Evolutionary conservation across 805 yeast genomes (phyloP).

Genomic region (Candida multigemmis): DNA sequence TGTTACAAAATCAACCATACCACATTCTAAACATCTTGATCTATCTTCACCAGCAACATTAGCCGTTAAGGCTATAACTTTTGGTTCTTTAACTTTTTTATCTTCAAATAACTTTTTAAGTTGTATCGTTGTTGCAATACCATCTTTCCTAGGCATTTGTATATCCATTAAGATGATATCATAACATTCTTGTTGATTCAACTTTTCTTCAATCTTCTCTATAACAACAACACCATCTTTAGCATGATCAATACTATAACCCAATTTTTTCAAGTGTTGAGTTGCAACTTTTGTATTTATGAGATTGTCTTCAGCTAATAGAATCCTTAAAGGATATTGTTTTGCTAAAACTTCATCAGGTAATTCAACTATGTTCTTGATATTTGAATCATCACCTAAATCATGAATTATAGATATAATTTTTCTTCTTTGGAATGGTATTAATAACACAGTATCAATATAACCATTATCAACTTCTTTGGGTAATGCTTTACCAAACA

Average conservation of each 20-base stretch:
- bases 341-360: constrained; percentile 2
- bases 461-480: constrained; percentile 10
- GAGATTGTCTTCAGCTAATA: constrained; percentile 49
- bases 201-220: constrained; percentile 19
- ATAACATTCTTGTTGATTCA: constrained; percentile 22
- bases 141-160: constrained; percentile 50
- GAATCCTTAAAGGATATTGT: constrained; percentile 33
- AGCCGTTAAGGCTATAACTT: constrained; percentile 40
- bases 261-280: constrained; percentile 39
- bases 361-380: background rate
- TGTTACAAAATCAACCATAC: constrained; percentile 45
- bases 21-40: constrained; percentile 35
- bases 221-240: constrained; percentile 41
- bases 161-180: constrained; percentile 50
- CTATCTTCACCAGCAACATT: constrained; percentile 48
- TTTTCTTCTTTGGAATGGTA: constrained; percentile 19
- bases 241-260: constrained; percentile 44
- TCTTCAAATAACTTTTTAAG: constrained; percentile 19
- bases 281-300: constrained; percentile 42
- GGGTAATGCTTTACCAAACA: constrained; percentile 19
- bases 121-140: constrained; percentile 40
- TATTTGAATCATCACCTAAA: constrained; percentile 1
- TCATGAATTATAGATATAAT: constrained; percentile 6
- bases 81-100: constrained; percentile 15
- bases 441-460: constrained; percentile 14